A percentile compares a stretch with the other conserved stretches of the same genome.
phyloP scores from a whole-genome alignment of 2,329 filamentous ascomycete species.

The Colletotrichum euphorbiae region DNA sequence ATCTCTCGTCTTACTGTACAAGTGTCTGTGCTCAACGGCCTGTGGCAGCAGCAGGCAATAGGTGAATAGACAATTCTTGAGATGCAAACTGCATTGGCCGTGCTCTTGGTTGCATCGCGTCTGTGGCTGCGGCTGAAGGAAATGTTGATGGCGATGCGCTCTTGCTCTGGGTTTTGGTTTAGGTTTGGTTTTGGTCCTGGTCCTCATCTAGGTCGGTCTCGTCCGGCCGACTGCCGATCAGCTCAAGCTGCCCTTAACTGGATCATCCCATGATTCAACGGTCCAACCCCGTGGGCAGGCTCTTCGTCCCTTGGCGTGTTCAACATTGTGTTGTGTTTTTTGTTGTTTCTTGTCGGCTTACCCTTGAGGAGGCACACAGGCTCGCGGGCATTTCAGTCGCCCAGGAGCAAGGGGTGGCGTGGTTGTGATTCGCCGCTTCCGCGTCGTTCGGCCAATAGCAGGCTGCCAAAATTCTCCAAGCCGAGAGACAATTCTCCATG shows the following conservation, averaged over 20 bases:
- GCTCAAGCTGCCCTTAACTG: background rate
- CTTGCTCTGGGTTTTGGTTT: background rate
- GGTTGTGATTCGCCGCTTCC: slow-evolving; percentile 32
- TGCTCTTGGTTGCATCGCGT: slow-evolving; percentile 19
- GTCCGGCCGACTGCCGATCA: background rate
- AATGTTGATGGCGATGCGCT: slow-evolving; percentile 13
- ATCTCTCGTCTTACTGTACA: slow-evolving; percentile 28
- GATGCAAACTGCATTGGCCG: slow-evolving; percentile 1
- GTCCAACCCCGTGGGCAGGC: slow-evolving; percentile 12
- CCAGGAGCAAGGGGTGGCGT: slow-evolving; percentile 35
- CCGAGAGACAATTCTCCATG: slow-evolving; percentile 25
- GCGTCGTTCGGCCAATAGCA: slow-evolving; percentile 23
- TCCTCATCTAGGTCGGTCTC: too few relatives aligned
- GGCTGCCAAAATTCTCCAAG: slow-evolving; percentile 37
- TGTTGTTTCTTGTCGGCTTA: slow-evolving; percentile 23
- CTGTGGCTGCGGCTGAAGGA: slow-evolving; percentile 3
- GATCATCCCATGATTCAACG: background rate
- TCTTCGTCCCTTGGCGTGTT: slow-evolving; percentile 24
- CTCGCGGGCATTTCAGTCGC: slow-evolving; percentile 30
- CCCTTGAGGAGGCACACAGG: slow-evolving; percentile 22
- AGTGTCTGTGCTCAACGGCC: slow-evolving; percentile 14
- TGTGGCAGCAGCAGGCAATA: background rate
- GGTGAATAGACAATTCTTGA: background rate
- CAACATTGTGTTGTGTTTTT: slow-evolving; percentile 29
- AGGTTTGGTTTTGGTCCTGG: background rate